Conservation (phyloP, 192 early-diverging fungal species). For the Coemansia erecta region DNA sequence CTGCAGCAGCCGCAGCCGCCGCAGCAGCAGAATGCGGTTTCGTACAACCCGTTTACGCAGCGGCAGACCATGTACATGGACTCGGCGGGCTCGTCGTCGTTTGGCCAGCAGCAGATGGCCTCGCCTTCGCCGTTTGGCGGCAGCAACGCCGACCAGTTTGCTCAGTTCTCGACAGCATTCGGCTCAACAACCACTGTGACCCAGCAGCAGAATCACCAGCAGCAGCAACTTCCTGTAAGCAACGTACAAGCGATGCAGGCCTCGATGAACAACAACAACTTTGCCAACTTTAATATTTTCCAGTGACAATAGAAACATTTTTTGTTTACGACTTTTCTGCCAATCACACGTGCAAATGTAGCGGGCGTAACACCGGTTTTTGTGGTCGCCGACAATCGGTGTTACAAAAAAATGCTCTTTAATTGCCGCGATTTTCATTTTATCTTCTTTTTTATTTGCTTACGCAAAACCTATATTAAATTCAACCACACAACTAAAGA, state of each 20-base stretch:
- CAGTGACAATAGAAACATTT: constrained; percentile 3
- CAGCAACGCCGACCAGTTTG: constrained; percentile 3
- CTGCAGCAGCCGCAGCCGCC: constrained; percentile 25
- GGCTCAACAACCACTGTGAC: neutral
- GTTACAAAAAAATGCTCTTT: neutral
- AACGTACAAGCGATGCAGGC: constrained; percentile 14
- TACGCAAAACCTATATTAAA: too few species aligned
- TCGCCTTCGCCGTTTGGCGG: constrained; percentile 10
- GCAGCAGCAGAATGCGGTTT: constrained; percentile 19
- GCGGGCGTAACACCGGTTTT: neutral
- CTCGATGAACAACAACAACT: constrained; percentile 32
- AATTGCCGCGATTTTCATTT: neutral
- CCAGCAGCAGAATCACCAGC: constrained; percentile 9
- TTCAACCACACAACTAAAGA: neutral
- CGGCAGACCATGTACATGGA: constrained; percentile 52
- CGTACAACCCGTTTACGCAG: constrained; percentile 49
- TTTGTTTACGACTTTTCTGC: neutral
- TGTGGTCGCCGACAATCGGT: neutral
- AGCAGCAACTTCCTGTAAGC: neutral
- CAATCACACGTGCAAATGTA: neutral
- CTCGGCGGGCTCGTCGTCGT: constrained; percentile 4
- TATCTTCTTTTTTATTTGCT: constrained; percentile 1
- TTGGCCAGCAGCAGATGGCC: constrained; percentile 8
- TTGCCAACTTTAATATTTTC: constrained; percentile 49
- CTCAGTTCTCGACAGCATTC: constrained; percentile 3